Evolutionary conservation across 1,139 yeast genomes (phyloP), one percentile per base, ranked within the genome.

Genomic region (Diutina sp.): DNA sequence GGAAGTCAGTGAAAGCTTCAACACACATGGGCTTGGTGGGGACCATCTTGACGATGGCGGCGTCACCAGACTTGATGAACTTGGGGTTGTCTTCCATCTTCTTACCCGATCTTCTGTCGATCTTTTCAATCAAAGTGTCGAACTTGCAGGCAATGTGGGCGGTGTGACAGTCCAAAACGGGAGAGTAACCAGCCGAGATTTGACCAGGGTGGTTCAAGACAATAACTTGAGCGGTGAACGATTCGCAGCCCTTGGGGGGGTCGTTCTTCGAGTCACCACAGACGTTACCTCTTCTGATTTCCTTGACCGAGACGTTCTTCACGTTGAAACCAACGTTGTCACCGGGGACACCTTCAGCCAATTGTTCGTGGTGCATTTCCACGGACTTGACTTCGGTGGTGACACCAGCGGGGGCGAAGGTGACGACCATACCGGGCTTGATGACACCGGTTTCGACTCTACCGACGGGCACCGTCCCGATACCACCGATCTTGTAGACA

Each of bases 21-120:
- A 89, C 96, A 82, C 95, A 88, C 95, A 89, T 86, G 76, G 96
- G 96, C 89, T 89, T 89, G 77, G 95, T 80, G 78, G 95, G 95
- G 67, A 87, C 79, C 84, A 88, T 83, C 83, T 83, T 87, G 75
- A 87, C 96, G 72, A 87, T 85, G 72, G 95, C 93, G 74, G 95
- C 91, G 72, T 88, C 95, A 85, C 95, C 95, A 64, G 95, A 85
- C 85, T 88, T 87, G 81, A 87, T 76, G 84, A 81, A 84, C 81
- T 87, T 86, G 73, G 96, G 96, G 72, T 71, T 65, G 70, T 83
- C 90, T 83, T 88, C 95, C 72, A 83, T 72, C 72, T 77, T 78
- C 89, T 88, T 88, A 84, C 95, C 95, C 68, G 95, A 80, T 82
- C 95, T 87, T 82, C 93, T 87, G 87, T 88, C 95, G 74, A 87